Percentiles rank a stretch among this genome's conserved stretches.
These are phyloP conservation scores for Mariannaea elegans DNA, from an alignment of 2,329 filamentous ascomycete species.

Conservation along the genomic window DNA sequence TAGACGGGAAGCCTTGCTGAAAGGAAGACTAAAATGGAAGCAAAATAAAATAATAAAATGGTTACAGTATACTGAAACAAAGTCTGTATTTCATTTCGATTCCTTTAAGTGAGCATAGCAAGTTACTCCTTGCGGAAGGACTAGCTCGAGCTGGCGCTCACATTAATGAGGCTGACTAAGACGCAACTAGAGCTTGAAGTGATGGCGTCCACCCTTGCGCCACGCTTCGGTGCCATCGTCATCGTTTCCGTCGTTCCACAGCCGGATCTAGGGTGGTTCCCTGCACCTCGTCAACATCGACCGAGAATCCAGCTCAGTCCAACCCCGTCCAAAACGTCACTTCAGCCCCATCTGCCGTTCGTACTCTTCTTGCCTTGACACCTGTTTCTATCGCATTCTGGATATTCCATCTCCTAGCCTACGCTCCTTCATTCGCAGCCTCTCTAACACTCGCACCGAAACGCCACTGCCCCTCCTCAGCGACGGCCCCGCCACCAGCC, in stretches of 20 bases:
- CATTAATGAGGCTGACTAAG: too few species aligned
- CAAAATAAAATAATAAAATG: too few species aligned
- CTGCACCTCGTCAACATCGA: not conserved
- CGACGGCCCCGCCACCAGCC: conserved; percentile 18
- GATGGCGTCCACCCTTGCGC: conserved; percentile 1
- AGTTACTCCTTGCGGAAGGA: too few species aligned
- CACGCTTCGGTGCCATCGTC: not conserved
- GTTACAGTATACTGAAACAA: too few species aligned
- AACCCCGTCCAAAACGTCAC: conserved; percentile 19
- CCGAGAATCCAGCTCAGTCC: not conserved
- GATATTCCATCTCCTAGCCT: too few species aligned
- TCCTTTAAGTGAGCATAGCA: too few species aligned
- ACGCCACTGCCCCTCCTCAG: conserved; percentile 7
- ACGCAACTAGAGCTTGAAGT: too few species aligned
- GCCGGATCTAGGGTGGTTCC: not conserved
- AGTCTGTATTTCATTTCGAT: too few species aligned
- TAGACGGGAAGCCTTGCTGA: too few species aligned
- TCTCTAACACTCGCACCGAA: not conserved
- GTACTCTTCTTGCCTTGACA: not conserved
- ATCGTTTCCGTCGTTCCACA: not conserved
- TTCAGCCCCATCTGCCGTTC: conserved; percentile 5
- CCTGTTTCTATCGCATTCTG: not conserved
- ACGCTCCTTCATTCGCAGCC: not conserved
- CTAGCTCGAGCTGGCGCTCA: too few species aligned
- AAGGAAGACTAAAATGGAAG: too few species aligned